A percentile compares a stretch with the other conserved stretches of the same genome.
Evolutionary conservation across 2,329 filamentous ascomycete genomes (phyloP).

Genomic region (Trichoderma simmonsii): DNA sequence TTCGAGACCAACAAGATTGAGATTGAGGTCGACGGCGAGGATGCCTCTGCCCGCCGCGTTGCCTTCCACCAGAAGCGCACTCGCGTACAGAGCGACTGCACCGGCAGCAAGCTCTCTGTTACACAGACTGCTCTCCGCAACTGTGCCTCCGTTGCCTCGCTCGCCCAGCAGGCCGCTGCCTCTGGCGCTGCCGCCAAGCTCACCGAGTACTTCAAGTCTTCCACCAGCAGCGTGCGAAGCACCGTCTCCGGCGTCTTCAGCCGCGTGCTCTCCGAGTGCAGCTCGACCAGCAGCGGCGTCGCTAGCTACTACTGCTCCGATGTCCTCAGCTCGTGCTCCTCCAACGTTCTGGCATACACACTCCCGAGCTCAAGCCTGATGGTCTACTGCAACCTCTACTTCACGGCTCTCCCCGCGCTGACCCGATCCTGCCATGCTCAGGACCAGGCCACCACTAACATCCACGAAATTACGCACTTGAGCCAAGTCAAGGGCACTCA

Average conservation of each 20-base stretch:
- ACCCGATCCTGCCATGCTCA: conserved; percentile 56
- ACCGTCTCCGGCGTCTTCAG: conserved; percentile 51
- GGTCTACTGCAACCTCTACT: conserved; percentile 61
- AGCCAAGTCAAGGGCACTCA: conserved; percentile 55
- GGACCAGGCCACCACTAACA: conserved; percentile 61
- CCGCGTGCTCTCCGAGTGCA: conserved; percentile 54
- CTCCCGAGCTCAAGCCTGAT: conserved; percentile 52
- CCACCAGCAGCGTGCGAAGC: conserved; percentile 40
- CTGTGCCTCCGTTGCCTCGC: conserved; percentile 51
- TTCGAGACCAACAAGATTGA: conserved; percentile 59
- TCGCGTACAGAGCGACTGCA: conserved; percentile 52
- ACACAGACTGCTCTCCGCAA: conserved; percentile 52
- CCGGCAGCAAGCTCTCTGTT: conserved; percentile 42
- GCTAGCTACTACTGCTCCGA: conserved; percentile 60
- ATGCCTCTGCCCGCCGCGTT: conserved; percentile 49
- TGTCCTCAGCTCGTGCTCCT: conserved; percentile 48
- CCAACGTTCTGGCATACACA: conserved; percentile 60
- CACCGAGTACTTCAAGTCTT: conserved; percentile 63
- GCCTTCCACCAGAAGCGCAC: conserved; percentile 51
- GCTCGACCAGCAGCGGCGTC: conserved; percentile 43
- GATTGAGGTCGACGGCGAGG: conserved; percentile 53
- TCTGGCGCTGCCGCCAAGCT: conserved; percentile 50
- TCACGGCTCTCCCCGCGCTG: conserved; percentile 49
- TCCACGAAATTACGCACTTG: conserved; percentile 66
- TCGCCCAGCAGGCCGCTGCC: conserved; percentile 50